Percentiles rank a stretch among this genome's conserved stretches.
These are phyloP conservation scores for Allantophomopsis cytisporea DNA, from an alignment of 2,329 filamentous ascomycete genomes.

Conservation along the genomic window DNA sequence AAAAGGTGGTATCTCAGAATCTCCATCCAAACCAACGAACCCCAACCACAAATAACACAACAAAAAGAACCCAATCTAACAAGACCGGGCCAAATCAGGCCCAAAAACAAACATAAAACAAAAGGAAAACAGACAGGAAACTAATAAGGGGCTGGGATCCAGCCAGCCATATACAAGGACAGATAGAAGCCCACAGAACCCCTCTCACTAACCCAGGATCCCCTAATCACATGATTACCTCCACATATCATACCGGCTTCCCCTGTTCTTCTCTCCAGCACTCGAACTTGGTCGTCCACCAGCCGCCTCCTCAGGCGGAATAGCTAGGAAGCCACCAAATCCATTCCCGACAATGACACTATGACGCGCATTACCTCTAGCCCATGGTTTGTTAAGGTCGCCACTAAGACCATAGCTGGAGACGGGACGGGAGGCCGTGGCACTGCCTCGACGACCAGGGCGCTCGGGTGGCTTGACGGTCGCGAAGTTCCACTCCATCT, in stretches of 20 bases:
- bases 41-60: too few relatives aligned
- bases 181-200: too few relatives aligned
- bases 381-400: conserved; percentile 26
- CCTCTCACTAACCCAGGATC: background rate
- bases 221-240: conserved; percentile 4
- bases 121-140: too few relatives aligned
- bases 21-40: too few relatives aligned
- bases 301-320: conserved; percentile 35
- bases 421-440: conserved; percentile 25
- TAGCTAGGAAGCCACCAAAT: conserved; percentile 50
- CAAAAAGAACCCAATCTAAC: too few relatives aligned
- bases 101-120: too few relatives aligned
- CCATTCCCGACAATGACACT: conserved; percentile 54
- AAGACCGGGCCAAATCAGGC: too few relatives aligned
- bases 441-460: conserved; percentile 20
- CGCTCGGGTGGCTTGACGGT: conserved; percentile 34
- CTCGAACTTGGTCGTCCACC: conserved; percentile 11
- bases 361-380: conserved; percentile 36
- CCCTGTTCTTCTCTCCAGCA: conserved; percentile 12
- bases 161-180: too few relatives aligned
- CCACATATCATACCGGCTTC: conserved; percentile 17
- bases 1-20: too few relatives aligned
- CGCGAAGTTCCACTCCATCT: conserved; percentile 56
- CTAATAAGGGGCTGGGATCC: too few relatives aligned
- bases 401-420: conserved; percentile 24